Percentiles rank a stretch among this genome's conserved stretches.
Conservation (phyloP, 2,329 filamentous ascomycete genomes). For the Didymella segeticola region DNA sequence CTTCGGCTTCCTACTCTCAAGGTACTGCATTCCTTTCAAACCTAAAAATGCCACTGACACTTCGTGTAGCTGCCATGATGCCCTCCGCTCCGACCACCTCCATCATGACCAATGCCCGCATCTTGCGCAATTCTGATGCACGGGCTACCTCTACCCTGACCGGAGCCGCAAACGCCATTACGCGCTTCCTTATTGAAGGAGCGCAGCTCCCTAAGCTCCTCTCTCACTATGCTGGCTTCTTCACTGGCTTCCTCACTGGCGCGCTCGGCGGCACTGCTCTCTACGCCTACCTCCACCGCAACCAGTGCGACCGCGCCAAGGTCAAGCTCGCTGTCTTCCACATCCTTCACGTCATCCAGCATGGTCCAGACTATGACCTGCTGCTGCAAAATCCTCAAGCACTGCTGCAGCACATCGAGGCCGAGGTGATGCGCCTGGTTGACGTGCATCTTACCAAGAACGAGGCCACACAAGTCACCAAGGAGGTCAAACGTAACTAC, state of each 20-base stretch:
- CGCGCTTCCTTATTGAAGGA: slow-evolving; percentile 13
- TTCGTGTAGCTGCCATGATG: background rate
- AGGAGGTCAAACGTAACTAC: slow-evolving; percentile 8
- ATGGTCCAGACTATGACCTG: background rate
- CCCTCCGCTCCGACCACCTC: background rate
- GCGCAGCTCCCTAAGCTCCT: slow-evolving; percentile 8
- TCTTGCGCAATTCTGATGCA: background rate
- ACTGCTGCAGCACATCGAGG: slow-evolving; percentile 11
- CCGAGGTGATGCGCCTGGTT: slow-evolving; percentile 13
- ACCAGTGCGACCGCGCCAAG: slow-evolving; percentile 15
- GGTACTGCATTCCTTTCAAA: background rate
- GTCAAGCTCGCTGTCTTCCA: slow-evolving; percentile 26
- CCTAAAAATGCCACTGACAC: background rate
- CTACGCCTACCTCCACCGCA: slow-evolving; percentile 5
- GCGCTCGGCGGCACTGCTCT: background rate
- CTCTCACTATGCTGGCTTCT: slow-evolving; percentile 1
- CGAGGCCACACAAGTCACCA: slow-evolving; percentile 10
- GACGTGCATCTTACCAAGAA: slow-evolving; percentile 7
- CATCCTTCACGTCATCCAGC: slow-evolving; percentile 6
- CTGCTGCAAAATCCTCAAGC: background rate
- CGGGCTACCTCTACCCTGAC: background rate
- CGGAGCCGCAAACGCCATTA: slow-evolving; percentile 10
- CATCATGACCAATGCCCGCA: background rate
- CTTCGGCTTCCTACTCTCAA: background rate
- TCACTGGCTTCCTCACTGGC: slow-evolving; percentile 10